phyloP scores from a whole-genome alignment of 495 filamentous ascomycete genomes.

The Haplographium delicatum region DNA sequence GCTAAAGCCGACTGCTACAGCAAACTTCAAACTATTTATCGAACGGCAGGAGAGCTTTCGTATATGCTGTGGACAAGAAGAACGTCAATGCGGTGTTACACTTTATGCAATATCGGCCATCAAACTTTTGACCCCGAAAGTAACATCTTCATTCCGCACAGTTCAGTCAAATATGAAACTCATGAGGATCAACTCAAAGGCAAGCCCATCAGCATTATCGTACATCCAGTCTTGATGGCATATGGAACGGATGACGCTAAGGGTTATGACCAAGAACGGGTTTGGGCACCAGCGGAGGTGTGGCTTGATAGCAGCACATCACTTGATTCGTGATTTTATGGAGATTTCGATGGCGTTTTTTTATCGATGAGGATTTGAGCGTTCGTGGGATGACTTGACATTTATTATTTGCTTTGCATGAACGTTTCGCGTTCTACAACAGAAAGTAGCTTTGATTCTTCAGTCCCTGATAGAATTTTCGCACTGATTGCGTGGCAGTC shows the following conservation, averaged over 20 bases:
- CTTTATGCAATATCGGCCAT: not conserved
- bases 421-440: too few relatives aligned
- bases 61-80: constrained; percentile 5
- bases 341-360: too few relatives aligned
- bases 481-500: too few relatives aligned
- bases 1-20: too few relatives aligned
- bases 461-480: too few relatives aligned
- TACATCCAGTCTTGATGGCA: constrained; percentile 3
- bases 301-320: constrained; percentile 15
- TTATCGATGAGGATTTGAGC: too few relatives aligned
- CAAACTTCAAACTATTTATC: not conserved
- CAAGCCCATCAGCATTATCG: not conserved
- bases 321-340: too few relatives aligned
- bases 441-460: too few relatives aligned
- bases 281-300: constrained; percentile 8
- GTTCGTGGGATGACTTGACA: too few relatives aligned
- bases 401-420: too few relatives aligned
- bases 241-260: constrained; percentile 5
- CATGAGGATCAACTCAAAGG: constrained; percentile 4
- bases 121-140: not conserved
- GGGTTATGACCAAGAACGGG: not conserved
- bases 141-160: not conserved
- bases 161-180: constrained; percentile 2
- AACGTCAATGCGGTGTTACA: not conserved
- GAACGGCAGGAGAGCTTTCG: not conserved